Evolutionary conservation across 306 rosid species (phyloP).

Genomic region (Prosopis cineraria): DNA sequence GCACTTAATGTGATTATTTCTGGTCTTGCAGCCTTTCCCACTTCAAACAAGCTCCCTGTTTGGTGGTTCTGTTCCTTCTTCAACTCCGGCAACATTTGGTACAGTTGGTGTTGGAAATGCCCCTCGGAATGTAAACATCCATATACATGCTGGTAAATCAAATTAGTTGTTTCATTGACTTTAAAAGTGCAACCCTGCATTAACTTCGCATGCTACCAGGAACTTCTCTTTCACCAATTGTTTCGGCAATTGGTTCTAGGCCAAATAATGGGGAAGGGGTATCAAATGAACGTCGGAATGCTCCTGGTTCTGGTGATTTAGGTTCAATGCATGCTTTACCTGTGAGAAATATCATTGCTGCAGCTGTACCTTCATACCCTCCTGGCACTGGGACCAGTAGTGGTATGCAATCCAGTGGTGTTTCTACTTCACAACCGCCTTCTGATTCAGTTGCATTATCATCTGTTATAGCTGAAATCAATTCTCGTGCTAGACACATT

Average conservation of each 20-base stretch:
- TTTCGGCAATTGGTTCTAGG: constrained; percentile 75
- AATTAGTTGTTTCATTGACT: constrained; percentile 11
- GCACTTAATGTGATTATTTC: constrained; percentile 25
- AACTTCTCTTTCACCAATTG: constrained; percentile 58
- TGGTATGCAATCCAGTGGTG: constrained; percentile 52
- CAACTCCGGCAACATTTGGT: constrained; percentile 67
- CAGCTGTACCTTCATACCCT: constrained; percentile 55
- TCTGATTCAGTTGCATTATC: constrained; percentile 59
- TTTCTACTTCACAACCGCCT: constrained; percentile 61
- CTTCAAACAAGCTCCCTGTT: constrained; percentile 80
- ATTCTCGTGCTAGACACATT: constrained; percentile 57
- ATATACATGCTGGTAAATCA: constrained; percentile 90
- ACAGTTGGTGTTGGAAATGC: constrained; percentile 80
- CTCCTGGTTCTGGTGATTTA: constrained; percentile 60
- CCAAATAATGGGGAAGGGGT: constrained; percentile 71
- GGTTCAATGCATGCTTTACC: constrained; percentile 58
- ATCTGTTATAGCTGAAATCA: constrained; percentile 57
- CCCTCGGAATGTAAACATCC: constrained; percentile 91
- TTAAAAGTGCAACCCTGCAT: constrained; percentile 6
- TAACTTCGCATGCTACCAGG: constrained; percentile 45
- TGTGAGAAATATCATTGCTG: constrained; percentile 58
- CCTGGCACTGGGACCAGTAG: constrained; percentile 45
- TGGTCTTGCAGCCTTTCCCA: constrained; percentile 83
- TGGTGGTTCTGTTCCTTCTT: constrained; percentile 66
- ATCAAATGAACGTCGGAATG: constrained; percentile 57